These are phyloP conservation scores for Onygena corvina DNA, from an alignment of 2,329 filamentous ascomycete species.

Conservation along the genomic window DNA sequence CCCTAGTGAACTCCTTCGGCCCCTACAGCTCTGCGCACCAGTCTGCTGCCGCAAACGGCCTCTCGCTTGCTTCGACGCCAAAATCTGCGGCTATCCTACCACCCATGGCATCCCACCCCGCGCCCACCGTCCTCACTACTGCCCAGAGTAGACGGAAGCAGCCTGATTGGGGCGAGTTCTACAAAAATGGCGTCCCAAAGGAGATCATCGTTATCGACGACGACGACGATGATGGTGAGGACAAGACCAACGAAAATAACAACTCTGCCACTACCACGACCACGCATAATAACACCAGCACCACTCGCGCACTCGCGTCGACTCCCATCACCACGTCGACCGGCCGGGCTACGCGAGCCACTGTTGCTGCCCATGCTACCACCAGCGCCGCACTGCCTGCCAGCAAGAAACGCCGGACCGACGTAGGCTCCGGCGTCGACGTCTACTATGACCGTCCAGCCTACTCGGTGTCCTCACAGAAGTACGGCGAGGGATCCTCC, in stretches of 20 bases:
- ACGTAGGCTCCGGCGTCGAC: constrained; percentile 33
- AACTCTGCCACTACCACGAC: constrained; percentile 13
- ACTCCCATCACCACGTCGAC: constrained; percentile 20
- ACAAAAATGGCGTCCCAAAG: constrained; percentile 69
- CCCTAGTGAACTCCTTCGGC: constrained; percentile 36
- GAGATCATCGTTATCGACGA: constrained; percentile 74
- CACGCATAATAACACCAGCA: constrained; percentile 23
- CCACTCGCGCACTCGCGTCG: no score
- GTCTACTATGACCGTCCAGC: constrained; percentile 57
- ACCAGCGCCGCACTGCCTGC: constrained; percentile 29
- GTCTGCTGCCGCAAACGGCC: constrained; percentile 13
- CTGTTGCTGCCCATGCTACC: constrained; percentile 20
- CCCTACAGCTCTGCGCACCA: constrained; percentile 30
- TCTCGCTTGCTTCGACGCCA: constrained; percentile 9
- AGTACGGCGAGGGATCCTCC: constrained; percentile 53
- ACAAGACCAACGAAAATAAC: constrained; percentile 20
- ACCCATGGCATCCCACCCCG: constrained; percentile 10
- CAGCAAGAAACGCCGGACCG: constrained; percentile 61
- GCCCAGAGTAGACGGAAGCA: constrained; percentile 16
- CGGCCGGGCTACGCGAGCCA: not conserved
- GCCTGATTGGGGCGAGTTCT: constrained; percentile 69
- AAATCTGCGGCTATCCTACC: constrained; percentile 8
- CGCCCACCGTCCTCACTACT: constrained; percentile 14
- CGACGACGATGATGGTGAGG: constrained; percentile 40
- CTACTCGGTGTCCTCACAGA: constrained; percentile 62